Conservation (phyloP, 108 stramenopile species). For the Pseudonitzschia pungens region DNA sequence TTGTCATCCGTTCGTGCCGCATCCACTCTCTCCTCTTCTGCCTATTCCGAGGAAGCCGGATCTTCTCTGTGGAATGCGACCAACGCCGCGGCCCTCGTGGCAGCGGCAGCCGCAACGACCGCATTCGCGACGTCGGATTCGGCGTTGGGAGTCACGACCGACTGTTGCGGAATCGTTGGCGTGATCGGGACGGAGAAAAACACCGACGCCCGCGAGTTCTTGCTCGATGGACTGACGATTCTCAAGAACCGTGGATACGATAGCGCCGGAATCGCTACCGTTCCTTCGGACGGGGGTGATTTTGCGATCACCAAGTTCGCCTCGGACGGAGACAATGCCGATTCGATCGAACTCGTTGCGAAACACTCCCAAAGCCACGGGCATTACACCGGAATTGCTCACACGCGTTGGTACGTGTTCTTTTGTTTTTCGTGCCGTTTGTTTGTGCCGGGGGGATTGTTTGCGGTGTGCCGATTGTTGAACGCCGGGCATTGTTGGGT, state of each 20-base stretch:
- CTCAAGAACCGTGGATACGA: constrained; percentile 99
- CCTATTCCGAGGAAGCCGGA: neutral
- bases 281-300: constrained; percentile 45
- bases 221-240: constrained; percentile 93
- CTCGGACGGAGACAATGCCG: constrained; percentile 90
- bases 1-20: neutral
- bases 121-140: neutral
- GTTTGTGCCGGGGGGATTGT: neutral
- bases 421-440: neutral
- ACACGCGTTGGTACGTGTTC: constrained; percentile 90
- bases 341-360: constrained; percentile 87
- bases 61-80: constrained; percentile 5
- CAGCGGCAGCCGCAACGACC: neutral
- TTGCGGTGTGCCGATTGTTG: no score
- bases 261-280: constrained; percentile 95
- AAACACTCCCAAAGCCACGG: constrained; percentile 60
- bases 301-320: constrained; percentile 90
- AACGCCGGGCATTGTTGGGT: neutral
- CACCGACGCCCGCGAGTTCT: constrained; percentile 51
- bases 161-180: constrained; percentile 54
- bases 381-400: constrained; percentile 93
- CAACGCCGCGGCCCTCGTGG: neutral
- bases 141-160: constrained; percentile 10
- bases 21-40: constrained; percentile 7
- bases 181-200: constrained; percentile 39